Conservation (phyloP, 805 yeast species). For the Diddensiella transvaalensis region DNA sequence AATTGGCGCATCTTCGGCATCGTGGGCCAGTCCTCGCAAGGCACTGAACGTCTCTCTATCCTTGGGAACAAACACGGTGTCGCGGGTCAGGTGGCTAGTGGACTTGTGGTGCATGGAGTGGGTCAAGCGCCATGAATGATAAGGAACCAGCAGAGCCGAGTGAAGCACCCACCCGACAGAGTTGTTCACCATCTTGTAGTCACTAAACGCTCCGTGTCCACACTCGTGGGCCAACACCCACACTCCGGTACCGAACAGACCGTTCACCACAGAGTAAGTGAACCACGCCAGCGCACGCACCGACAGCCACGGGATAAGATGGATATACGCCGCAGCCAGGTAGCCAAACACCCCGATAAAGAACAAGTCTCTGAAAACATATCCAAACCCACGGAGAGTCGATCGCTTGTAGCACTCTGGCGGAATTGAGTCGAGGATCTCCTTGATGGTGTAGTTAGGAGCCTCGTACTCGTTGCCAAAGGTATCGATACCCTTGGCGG, state of each 20-base stretch:
- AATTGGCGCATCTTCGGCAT: constrained; percentile 73
- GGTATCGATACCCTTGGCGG: constrained; percentile 42
- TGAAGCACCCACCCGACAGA: constrained; percentile 80
- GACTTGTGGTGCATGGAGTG: constrained; percentile 90
- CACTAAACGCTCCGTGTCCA: constrained; percentile 84
- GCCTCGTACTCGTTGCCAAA: constrained; percentile 64
- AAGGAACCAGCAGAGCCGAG: constrained; percentile 75
- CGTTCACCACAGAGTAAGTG: constrained; percentile 50
- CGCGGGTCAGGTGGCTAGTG: constrained; percentile 77
- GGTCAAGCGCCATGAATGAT: constrained; percentile 80
- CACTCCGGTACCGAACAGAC: constrained; percentile 69
- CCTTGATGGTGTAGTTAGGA: constrained; percentile 75
- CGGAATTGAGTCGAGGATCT: constrained; percentile 69
- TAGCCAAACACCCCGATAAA: constrained; percentile 46
- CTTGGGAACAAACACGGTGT: constrained; percentile 80
- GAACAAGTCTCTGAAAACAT: constrained; percentile 63
- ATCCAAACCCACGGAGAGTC: constrained; percentile 50
- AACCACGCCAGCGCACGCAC: constrained; percentile 59
- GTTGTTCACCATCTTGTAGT: constrained; percentile 69
- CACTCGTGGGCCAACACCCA: constrained; percentile 92
- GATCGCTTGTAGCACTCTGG: constrained; percentile 68
- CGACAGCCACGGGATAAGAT: constrained; percentile 40
- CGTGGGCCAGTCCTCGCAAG: constrained; percentile 43
- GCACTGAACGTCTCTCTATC: constrained; percentile 53
- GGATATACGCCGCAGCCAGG: constrained; percentile 53